Conservation (phyloP, 768 basidiomycete species). For the Neoboletus magnificus region DNA sequence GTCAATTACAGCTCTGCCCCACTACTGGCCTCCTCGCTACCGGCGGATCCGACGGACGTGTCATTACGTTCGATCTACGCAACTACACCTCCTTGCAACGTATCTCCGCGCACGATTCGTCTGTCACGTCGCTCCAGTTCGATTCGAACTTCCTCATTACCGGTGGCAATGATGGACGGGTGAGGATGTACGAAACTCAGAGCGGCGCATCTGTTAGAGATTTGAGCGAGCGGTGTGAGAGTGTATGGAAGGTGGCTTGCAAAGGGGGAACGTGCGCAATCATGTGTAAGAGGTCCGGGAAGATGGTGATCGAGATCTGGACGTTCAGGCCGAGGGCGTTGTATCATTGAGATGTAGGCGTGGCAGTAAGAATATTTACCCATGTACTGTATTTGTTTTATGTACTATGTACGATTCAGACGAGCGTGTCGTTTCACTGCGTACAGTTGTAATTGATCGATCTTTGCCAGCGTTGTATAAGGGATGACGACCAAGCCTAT, state of each 20-base stretch:
- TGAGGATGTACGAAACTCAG: conserved; percentile 64
- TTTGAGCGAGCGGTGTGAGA: conserved; percentile 71
- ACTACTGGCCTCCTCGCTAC: conserved; percentile 60
- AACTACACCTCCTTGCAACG: conserved; percentile 50
- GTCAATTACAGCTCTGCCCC: conserved; percentile 78
- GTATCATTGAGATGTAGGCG: conserved; percentile 9
- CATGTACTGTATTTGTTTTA: conserved; percentile 11
- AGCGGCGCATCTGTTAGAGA: conserved; percentile 72
- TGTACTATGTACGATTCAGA: conserved; percentile 1
- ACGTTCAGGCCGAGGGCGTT: conserved; percentile 51
- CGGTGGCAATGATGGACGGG: conserved; percentile 83
- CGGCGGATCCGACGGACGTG: conserved; percentile 85
- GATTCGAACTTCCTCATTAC: conserved; percentile 79
- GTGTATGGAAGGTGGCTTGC: conserved; percentile 84
- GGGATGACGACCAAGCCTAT: no score
- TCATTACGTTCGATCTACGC: conserved; percentile 63
- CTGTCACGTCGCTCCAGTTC: conserved; percentile 85
- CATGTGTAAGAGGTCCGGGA: conserved; percentile 74
- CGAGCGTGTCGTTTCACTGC: neutral
- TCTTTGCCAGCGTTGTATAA: neutral
- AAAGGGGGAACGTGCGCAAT: conserved; percentile 71
- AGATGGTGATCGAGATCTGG: conserved; percentile 88
- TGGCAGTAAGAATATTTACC: conserved; percentile 1
- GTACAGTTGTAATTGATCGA: neutral
- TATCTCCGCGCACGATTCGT: conserved; percentile 85